Evolutionary conservation across 1,139 yeast species (phyloP).

Genomic region (Kodamaea arcana): DNA sequence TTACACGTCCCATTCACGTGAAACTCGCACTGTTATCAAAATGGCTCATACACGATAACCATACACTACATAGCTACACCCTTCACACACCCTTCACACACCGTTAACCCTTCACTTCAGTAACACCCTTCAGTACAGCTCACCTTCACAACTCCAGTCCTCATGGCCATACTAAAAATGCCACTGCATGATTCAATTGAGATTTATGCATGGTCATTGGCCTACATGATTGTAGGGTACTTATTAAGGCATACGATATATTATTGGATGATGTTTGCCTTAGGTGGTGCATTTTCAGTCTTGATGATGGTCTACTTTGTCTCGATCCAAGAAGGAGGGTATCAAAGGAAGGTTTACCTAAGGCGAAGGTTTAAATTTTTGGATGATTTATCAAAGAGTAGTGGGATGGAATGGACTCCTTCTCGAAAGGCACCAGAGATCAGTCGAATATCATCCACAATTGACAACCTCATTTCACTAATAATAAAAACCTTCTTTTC

Average conservation of each 20-base stretch:
- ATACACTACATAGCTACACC: too few relatives aligned
- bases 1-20: too few relatives aligned
- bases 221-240: slow-evolving; percentile 6
- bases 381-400: background rate
- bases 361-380: slow-evolving; percentile 9
- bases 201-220: slow-evolving; percentile 3
- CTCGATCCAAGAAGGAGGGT: slow-evolving; percentile 4
- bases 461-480: slow-evolving; percentile 49
- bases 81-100: too few relatives aligned
- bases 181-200: background rate
- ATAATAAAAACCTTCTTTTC: slow-evolving; percentile 59
- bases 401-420: too few relatives aligned
- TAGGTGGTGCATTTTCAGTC: slow-evolving; percentile 6
- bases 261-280: slow-evolving; percentile 9
- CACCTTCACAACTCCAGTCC: too few relatives aligned
- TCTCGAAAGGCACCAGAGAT: too few relatives aligned
- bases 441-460: slow-evolving; percentile 49
- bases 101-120: too few relatives aligned
- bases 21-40: too few relatives aligned
- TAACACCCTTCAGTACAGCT: too few relatives aligned
- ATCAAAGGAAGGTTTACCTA: background rate
- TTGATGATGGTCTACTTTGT: slow-evolving; percentile 3
- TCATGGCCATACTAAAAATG: too few relatives aligned
- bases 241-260: slow-evolving; percentile 10
- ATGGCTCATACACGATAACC: too few relatives aligned